Conservation (phyloP, 371 early-diverging fungal genomes). For the Mortierella sp. region DNA sequence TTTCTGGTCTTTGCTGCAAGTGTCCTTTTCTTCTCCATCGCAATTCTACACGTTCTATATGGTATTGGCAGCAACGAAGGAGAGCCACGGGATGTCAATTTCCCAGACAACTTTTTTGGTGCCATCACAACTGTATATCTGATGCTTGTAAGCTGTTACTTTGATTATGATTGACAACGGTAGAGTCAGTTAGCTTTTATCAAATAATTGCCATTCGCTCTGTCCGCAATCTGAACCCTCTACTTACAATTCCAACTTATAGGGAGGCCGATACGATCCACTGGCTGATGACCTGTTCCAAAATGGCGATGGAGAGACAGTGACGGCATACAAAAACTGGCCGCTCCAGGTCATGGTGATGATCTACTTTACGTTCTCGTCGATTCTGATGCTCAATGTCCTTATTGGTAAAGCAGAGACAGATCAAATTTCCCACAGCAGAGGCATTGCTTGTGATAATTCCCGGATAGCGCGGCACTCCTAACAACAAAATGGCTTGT, state of each 20-base stretch:
- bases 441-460: too few relatives aligned
- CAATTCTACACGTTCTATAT: conserved; percentile 21
- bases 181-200: too few relatives aligned
- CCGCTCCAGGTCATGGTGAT: conserved; percentile 24
- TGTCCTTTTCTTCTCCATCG: conserved; percentile 18
- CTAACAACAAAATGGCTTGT: background rate
- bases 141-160: conserved; percentile 30
- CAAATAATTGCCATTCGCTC: too few relatives aligned
- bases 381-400: conserved; percentile 33
- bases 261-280: conserved; percentile 25
- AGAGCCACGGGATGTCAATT: background rate
- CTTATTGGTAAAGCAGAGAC: conserved; percentile 29
- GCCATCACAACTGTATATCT: conserved; percentile 33
- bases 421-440: too few relatives aligned
- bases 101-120: conserved; percentile 9
- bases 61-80: conserved; percentile 5
- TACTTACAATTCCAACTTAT: background rate
- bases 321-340: conserved; percentile 4
- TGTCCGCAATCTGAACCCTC: too few relatives aligned
- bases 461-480: too few relatives aligned
- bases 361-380: conserved; percentile 23
- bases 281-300: conserved; percentile 5
- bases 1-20: conserved; percentile 27
- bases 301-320: background rate
- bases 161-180: too few relatives aligned